phyloP scores from a whole-genome alignment of 306 rosid species.

The Gillenia trifoliata region DNA sequence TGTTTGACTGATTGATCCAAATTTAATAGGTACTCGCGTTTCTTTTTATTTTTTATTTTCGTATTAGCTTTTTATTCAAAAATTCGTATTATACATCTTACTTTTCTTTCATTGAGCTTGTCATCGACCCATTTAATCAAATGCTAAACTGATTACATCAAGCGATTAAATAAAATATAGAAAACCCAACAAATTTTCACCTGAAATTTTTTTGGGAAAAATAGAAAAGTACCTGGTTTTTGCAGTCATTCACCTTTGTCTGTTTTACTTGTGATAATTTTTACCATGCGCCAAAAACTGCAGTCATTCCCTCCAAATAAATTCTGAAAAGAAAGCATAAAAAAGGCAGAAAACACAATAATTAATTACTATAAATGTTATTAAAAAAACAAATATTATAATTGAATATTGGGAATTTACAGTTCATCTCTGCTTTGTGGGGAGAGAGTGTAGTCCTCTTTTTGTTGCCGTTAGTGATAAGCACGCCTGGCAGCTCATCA shows the following conservation, averaged over 20 bases:
- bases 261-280: background rate
- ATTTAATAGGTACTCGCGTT: slow-evolving; percentile 9
- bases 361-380: background rate
- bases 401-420: slow-evolving; percentile 30
- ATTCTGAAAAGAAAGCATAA: background rate
- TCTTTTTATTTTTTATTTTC: background rate
- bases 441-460: slow-evolving; percentile 23
- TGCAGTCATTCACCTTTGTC: background rate
- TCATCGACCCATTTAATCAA: slow-evolving; percentile 1
- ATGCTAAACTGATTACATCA: background rate
- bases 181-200: background rate
- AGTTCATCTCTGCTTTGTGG: slow-evolving; percentile 51
- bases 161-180: background rate
- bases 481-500: slow-evolving; percentile 98
- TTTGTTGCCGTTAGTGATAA: slow-evolving; percentile 84
- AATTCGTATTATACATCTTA: background rate
- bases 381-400: background rate
- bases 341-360: background rate
- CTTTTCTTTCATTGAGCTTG: background rate
- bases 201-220: background rate
- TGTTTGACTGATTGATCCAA: background rate
- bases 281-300: background rate
- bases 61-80: background rate
- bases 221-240: background rate
- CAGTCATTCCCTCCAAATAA: slow-evolving; percentile 4